These are phyloP conservation scores for Hypericum perforatum DNA, from an alignment of 345 rosid genomes.

Conservation along the genomic window DNA sequence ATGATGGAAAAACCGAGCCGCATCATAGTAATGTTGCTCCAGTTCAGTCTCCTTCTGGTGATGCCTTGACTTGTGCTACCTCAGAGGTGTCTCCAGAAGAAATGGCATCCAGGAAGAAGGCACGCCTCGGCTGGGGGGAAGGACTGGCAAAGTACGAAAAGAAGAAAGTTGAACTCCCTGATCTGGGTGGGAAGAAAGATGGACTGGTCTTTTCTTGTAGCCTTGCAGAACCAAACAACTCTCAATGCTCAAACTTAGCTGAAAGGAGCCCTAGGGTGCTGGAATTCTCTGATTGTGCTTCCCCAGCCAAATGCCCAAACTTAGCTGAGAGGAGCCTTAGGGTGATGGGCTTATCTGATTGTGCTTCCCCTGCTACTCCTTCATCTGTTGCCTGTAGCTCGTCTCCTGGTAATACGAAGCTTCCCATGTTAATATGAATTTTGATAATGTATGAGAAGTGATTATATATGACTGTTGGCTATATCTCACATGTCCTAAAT, in stretches of 20 bases:
- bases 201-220: conserved; percentile 21
- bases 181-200: conserved; percentile 36
- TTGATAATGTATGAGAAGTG: too few species aligned
- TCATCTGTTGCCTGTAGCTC: conserved; percentile 93
- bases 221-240: conserved; percentile 32
- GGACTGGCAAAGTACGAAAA: conserved; percentile 95
- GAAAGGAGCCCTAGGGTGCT: conserved; percentile 57
- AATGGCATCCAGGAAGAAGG: conserved; percentile 63
- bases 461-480: too few species aligned
- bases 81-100: conserved; percentile 47
- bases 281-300: conserved; percentile 53
- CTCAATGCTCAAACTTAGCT: conserved; percentile 32
- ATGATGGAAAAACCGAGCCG: conserved; percentile 45
- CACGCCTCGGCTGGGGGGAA: conserved; percentile 95
- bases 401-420: conserved; percentile 47
- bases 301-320: conserved; percentile 47
- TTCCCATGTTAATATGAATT: too few species aligned
- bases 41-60: conserved; percentile 52
- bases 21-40: conserved; percentile 34
- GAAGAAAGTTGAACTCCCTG: conserved; percentile 71
- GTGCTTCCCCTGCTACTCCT: conserved; percentile 84
- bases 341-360: conserved; percentile 37
- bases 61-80: conserved; percentile 46
- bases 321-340: conserved; percentile 56
- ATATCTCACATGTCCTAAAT: too few species aligned